Evolutionary conservation across 805 yeast species (phyloP), one percentile per base, ranked within the genome.

Genomic region (Zygoascus tannicola): DNA sequence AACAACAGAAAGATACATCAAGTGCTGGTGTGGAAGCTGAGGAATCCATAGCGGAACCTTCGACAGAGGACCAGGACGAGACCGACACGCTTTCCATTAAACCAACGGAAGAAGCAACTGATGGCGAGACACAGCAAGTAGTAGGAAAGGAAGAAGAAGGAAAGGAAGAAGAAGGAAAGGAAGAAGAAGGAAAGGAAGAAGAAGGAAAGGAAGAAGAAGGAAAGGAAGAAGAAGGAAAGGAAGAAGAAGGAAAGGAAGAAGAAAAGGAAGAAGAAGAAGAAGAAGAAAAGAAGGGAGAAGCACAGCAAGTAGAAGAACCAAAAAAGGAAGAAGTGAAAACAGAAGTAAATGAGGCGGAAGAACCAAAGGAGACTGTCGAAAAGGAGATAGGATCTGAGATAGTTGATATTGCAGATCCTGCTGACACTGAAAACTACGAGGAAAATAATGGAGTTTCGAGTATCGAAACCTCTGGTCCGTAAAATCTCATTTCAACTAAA

Each of bases 141-240:
- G 52, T 55, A 5, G 53, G 43, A 12, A 50, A n/a, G n/a, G n/a
- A 66, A 54, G 26, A 22, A 12, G 4, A 10, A 15, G 19, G 41
- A 38, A 14, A 15, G 18, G 4, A 32, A 20, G 12, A 15, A 3
- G 10, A 28, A 28, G 21, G 20, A 22, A 19, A 19, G 8, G 38
- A 21, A 33, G 18, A 32, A 34, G 18, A 37, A 35, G 19, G 47
- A 39, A 7, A 19, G 16, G 5, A 33, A 22, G 3, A 36, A 34
- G 40, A 16, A 33, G 2, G 40, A 21, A 32, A 26, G 16, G 18
- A 4, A 32, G 21, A 28, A 20, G 18, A 37, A 14, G 20, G 35
- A 41, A 16, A 22, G 23, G 14, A 12, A 22, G 38, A 19, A 22
- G 18, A 19, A 41, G 19, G 14, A 18, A 8, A 12, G 19, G 4